A percentile compares a stretch with the other conserved stretches of the same genome.
phyloP scores from a whole-genome alignment of 352 stramenopile species.

The Phytopythium chamaehyphon region DNA sequence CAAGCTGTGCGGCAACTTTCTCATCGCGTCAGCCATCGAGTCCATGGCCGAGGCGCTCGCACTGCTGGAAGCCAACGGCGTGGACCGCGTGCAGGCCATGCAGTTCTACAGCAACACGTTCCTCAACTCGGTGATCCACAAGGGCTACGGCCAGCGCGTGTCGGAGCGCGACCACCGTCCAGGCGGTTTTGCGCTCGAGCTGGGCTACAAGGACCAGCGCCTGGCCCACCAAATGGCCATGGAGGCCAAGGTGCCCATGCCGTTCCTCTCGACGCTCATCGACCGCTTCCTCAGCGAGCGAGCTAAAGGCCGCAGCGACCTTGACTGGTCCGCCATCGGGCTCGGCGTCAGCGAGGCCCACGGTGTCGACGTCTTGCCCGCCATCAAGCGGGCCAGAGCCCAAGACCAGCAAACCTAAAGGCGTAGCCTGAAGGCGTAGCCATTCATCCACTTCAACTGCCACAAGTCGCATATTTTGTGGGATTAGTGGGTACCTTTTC shows the following conservation, averaged over 20 bases:
- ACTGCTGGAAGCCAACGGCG: conserved; percentile 61
- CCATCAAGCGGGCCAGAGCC: conserved; percentile 25
- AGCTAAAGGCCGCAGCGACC: conserved; percentile 48
- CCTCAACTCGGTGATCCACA: conserved; percentile 79
- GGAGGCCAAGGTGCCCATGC: conserved; percentile 58
- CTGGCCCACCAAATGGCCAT: conserved; percentile 57
- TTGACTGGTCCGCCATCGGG: conserved; percentile 78
- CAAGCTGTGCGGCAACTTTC: conserved; percentile 80
- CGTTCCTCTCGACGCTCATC: conserved; percentile 67
- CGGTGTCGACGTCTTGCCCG: conserved; percentile 48
- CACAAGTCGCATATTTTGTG: too few relatives aligned
- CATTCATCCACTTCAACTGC: neutral
- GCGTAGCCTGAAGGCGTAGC: too few relatives aligned
- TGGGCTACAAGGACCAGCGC: conserved; percentile 72
- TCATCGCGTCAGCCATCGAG: conserved; percentile 79
- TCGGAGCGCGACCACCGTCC: conserved; percentile 65
- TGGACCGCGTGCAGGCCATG: conserved; percentile 72
- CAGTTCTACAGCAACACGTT: conserved; percentile 77
- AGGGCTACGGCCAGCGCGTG: conserved; percentile 76
- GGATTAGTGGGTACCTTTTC: too few relatives aligned
- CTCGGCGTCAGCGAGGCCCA: conserved; percentile 52
- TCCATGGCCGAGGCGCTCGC: conserved; percentile 65
- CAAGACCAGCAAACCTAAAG: conserved; percentile 2
- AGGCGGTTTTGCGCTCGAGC: conserved; percentile 66
- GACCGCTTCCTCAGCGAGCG: conserved; percentile 64